Conservation (phyloP, 2,329 filamentous ascomycete genomes). For the Didymella pinodella region DNA sequence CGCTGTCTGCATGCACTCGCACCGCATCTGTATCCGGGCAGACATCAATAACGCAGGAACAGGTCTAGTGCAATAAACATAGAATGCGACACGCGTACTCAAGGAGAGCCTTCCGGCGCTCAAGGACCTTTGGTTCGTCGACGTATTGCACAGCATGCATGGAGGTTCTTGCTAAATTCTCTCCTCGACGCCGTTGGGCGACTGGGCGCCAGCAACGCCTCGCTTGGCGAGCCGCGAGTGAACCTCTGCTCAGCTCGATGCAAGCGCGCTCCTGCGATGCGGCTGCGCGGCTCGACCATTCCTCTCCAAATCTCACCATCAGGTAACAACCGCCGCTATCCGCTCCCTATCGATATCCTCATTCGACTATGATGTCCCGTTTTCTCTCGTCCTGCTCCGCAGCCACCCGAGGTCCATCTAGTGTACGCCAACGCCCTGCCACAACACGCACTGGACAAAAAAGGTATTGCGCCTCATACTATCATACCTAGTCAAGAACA, state of each 20-base stretch:
- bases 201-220: constrained; percentile 1
- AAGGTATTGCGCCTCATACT: constrained; percentile 1
- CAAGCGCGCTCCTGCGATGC: constrained; percentile 8
- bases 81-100: constrained; percentile 3
- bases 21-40: constrained; percentile 22
- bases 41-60: constrained; percentile 10
- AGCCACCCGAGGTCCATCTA: constrained; percentile 1
- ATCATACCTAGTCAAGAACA: constrained; percentile 8
- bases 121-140: constrained; percentile 14
- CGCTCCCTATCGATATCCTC: neutral
- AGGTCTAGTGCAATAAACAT: constrained; percentile 3
- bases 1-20: constrained; percentile 14
- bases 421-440: neutral
- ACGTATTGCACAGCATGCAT: constrained; percentile 21
- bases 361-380: neutral
- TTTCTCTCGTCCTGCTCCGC: neutral
- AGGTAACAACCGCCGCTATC: neutral
- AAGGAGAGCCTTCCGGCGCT: constrained; percentile 16
- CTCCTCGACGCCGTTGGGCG: constrained; percentile 22
- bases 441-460: constrained; percentile 9
- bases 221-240: constrained; percentile 2
- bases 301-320: neutral
- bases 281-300: neutral
- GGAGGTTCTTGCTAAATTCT: constrained; percentile 19
- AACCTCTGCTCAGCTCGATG: constrained; percentile 4